Base-by-base conservation (phyloP, 495 filamentous ascomycete genomes). In the Xylona heveae region DNA sequence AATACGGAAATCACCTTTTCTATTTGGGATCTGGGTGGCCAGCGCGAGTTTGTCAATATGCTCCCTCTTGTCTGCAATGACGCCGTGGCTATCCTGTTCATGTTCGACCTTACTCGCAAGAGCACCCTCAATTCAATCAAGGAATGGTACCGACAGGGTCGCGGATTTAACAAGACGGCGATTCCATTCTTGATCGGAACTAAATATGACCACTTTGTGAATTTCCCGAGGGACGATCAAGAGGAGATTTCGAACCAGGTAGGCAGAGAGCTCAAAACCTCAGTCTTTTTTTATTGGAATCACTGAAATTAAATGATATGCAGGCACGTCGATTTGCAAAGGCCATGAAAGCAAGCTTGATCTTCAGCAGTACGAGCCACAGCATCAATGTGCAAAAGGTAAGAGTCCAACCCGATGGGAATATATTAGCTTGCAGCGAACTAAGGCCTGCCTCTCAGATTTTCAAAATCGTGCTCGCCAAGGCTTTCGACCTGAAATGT, bases 321-420 rank as follows among this genome's bases (percentile, higher is more conserved):
- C 35, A 93, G 81, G 88, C 88, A 19, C 79, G 84, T 36, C 71
- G 90, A 34, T 97, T 95, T 50, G 88, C 88, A 35, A 90, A 91
- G 48, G 88, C 88, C 8, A 97, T 97, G 88, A 81, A 85, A 41
- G 88, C 88, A 34, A 78, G 77, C 45, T 58, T 97, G 40, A 94
- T 97, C 47, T 97, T 97, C 55, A 92, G 81, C 56, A 93, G 84
- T 50, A 97, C 88, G 19, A 92, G 82, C 51, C 88, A 97, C 52
- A 92, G 82, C 51, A 97, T 97, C 60, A 97, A 97, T 43, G 88
- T 97, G 19, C 88, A 97, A 50, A 97, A 97, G 78, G 88, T 93
- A 46, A 17, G 52, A 38, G 10, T 16, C 3, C 15, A 6, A 25
- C 13, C 33, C 29, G 16, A 20, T n/a, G n/a, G n/a, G n/a, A n/a